Conservation (phyloP, 129 eudicot species). For the Mikania micrantha region DNA sequence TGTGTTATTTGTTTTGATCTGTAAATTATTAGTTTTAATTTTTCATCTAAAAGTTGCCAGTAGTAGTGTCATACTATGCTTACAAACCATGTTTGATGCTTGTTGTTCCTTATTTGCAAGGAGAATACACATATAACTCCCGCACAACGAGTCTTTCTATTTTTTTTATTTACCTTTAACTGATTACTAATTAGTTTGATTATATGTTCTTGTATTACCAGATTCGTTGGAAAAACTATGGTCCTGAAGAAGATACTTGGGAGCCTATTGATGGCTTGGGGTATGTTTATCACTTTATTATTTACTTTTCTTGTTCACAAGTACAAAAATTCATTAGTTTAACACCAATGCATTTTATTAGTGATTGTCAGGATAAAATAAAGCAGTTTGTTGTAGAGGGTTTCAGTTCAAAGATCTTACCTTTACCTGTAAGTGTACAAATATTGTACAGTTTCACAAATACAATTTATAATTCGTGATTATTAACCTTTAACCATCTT, state of each 20-base stretch:
- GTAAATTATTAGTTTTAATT: not conserved
- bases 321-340: not conserved
- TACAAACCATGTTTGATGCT: not conserved
- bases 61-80: not conserved
- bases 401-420: conserved; percentile 49
- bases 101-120: not conserved
- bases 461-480: not conserved
- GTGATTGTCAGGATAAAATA: conserved; percentile 48
- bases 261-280: conserved; percentile 70
- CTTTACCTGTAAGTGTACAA: conserved; percentile 63
- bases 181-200: not conserved
- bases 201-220: not conserved
- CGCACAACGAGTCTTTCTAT: too few relatives aligned
- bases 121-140: not conserved
- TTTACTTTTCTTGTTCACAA: not conserved
- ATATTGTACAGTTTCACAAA: not conserved
- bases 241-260: conserved; percentile 69
- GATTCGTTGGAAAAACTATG: conserved; percentile 85
- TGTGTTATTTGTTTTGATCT: not conserved
- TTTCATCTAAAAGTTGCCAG: too few relatives aligned
- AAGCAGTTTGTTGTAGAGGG: conserved; percentile 60
- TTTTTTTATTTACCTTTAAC: not conserved
- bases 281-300: conserved; percentile 21
- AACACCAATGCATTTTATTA: conserved; percentile 5
- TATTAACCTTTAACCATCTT: not conserved